These are phyloP conservation scores for Wilcoxina mikolae DNA, from an alignment of 495 filamentous ascomycete genomes.

Conservation along the genomic window DNA sequence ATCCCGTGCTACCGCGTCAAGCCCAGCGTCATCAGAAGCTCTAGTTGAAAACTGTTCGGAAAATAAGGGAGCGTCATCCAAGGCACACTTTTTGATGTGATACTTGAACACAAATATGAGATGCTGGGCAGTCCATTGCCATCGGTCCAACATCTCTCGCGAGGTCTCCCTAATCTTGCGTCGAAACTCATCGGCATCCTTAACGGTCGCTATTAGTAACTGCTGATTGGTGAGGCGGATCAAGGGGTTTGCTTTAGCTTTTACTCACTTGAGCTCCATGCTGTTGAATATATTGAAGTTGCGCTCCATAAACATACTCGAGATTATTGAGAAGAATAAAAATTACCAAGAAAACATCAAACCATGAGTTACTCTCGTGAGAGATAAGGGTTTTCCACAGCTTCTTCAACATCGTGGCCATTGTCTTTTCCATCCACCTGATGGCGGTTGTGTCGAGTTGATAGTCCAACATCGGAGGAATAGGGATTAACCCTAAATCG, in stretches of 20 bases:
- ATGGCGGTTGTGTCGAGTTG: slow-evolving; percentile 41
- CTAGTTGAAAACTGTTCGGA: background rate
- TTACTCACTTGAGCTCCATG: slow-evolving; percentile 6
- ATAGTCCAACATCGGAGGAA: slow-evolving; percentile 42
- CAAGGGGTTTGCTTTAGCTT: background rate
- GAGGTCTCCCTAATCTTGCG: background rate
- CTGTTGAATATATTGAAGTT: slow-evolving; percentile 2
- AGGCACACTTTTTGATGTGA: background rate
- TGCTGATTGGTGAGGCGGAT: background rate
- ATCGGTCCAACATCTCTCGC: background rate
- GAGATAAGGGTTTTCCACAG: slow-evolving; percentile 21
- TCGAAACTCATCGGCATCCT: background rate
- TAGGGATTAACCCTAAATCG: slow-evolving; percentile 35
- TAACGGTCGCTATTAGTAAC: background rate
- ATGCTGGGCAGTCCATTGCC: background rate
- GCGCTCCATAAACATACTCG: slow-evolving; percentile 19
- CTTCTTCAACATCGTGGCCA: slow-evolving; percentile 37
- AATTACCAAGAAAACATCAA: slow-evolving; percentile 39
- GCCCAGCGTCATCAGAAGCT: background rate
- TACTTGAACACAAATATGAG: background rate
- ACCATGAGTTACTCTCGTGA: slow-evolving; percentile 33
- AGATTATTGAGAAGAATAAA: slow-evolving; percentile 43
- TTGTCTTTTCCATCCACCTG: slow-evolving; percentile 36
- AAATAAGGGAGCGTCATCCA: background rate
- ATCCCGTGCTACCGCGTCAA: background rate